These are phyloP conservation scores for Setaria viridis DNA, from an alignment of 202 grass and related monocot species.

Conservation along the genomic window DNA sequence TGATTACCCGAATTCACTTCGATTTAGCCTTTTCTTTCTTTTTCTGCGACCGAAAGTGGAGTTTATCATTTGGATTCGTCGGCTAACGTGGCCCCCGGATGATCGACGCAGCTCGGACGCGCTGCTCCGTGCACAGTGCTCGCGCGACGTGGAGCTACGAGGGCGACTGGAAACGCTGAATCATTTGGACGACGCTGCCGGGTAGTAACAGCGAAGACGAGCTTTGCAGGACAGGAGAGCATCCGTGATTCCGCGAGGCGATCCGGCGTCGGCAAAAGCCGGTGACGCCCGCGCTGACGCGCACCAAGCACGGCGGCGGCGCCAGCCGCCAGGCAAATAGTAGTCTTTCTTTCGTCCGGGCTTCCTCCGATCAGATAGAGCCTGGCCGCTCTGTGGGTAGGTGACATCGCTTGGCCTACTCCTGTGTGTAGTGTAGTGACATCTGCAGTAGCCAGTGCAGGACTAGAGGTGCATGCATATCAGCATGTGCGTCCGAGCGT, in stretches of 20 bases:
- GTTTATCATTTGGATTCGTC: background rate
- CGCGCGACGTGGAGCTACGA: background rate
- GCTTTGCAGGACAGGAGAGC: background rate
- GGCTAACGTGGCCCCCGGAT: background rate
- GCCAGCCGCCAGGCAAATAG: background rate
- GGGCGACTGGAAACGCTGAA: background rate
- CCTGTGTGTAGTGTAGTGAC: background rate
- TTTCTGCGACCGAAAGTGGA: background rate
- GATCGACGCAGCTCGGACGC: background rate
- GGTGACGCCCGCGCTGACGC: constrained; percentile 44
- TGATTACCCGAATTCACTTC: no score
- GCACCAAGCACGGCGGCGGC: background rate
- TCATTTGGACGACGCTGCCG: background rate
- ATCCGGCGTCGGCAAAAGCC: background rate
- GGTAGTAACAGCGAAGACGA: background rate
- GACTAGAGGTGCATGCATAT: constrained; percentile 24
- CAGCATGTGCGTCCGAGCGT: background rate
- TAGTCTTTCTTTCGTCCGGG: background rate
- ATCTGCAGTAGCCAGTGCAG: no score
- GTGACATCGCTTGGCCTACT: background rate
- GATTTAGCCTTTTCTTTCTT: background rate
- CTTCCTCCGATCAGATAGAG: background rate
- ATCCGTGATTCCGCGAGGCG: background rate
- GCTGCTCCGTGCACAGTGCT: background rate
- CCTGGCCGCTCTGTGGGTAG: background rate